These are phyloP conservation scores for Leucocoprinus birnbaumii DNA, from an alignment of 768 basidiomycete genomes.

Conservation along the genomic window DNA sequence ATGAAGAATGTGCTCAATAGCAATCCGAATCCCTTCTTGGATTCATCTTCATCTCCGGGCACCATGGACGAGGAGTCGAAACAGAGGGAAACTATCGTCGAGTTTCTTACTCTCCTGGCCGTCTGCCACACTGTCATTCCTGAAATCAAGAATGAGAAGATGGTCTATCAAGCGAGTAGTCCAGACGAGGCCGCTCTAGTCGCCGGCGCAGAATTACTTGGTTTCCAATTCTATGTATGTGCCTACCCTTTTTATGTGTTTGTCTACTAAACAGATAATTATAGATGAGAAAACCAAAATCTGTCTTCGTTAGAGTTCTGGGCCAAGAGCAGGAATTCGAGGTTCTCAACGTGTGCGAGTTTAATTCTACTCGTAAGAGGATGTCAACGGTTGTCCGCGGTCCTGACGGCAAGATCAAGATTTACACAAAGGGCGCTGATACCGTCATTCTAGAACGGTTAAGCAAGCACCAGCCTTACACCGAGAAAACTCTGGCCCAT, in stretches of 20 bases:
- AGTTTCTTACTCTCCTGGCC: constrained; percentile 81
- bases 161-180: constrained; percentile 92
- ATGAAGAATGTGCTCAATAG: constrained; percentile 56
- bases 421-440: constrained; percentile 97
- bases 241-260: not conserved
- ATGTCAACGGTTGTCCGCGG: constrained; percentile 94
- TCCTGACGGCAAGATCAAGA: constrained; percentile 87
- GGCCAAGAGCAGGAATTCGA: constrained; percentile 79
- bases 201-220: constrained; percentile 86
- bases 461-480: constrained; percentile 79
- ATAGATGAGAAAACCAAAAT: constrained; percentile 93
- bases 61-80: constrained; percentile 33
- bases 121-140: constrained; percentile 99
- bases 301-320: constrained; percentile 83
- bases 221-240: constrained; percentile 91
- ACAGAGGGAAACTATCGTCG: constrained; percentile 49
- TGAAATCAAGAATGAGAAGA: constrained; percentile 85
- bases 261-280: not conserved
- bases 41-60: constrained; percentile 31
- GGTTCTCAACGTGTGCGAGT: constrained; percentile 96
- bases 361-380: constrained; percentile 95
- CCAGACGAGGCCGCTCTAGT: constrained; percentile 98
- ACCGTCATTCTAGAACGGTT: constrained; percentile 95
- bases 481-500: constrained; percentile 84
- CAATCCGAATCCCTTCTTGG: constrained; percentile 57